Base-by-base conservation (phyloP, 257 asterid species). In the Solanum pinnatisectum region DNA sequence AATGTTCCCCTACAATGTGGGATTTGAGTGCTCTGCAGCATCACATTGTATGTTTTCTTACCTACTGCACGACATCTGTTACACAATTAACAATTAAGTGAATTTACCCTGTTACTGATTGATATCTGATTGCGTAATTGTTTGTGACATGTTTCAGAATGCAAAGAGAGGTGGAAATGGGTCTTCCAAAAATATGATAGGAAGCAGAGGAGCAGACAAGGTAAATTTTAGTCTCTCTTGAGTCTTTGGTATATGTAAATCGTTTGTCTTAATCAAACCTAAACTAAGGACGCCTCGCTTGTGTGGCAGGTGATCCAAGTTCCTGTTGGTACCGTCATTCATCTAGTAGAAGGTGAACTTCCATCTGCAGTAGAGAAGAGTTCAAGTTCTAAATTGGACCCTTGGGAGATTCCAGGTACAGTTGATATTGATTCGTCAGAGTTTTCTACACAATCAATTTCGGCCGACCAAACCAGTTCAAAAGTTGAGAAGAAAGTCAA, bases 101-200 rank as follows among this genome's bases (percentile, higher is more conserved):
- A 33, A 82, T 49, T 32, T 20, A 30, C 8, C 60, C 25, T 82
- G n/a, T 49, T n/a, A 78, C 77, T 72, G 87, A 42, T 46, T 35
- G n/a, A 39, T 70, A 40, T 33, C 5, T 81, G 3, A 15, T 27
- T 82, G 37, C 1, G 4, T 82, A 49, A 46, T 18, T 49, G 86
- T 86, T 84, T 56, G 85, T 15, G 79, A 83, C 59, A 71, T 81
- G 56, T 52, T 89, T 73, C 92, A 97, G 99, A 96, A 96, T 90
- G 98, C 98, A 79, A 97, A 91, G 93, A 94, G 95, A 90, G 99
- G 99, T 70, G 96, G 98, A 78, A 91, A 95, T 79, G 99, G 99
- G 23, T 90, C 95, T 85, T 92, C 99, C 71, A 97, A 97, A 86
- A 95, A 95, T 88, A 94, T 93, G 98, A 94, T 94, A 85, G 99